These are phyloP conservation scores for Colletotrichum chrysophilum DNA, from an alignment of 2,329 filamentous ascomycete species.

Conservation along the genomic window DNA sequence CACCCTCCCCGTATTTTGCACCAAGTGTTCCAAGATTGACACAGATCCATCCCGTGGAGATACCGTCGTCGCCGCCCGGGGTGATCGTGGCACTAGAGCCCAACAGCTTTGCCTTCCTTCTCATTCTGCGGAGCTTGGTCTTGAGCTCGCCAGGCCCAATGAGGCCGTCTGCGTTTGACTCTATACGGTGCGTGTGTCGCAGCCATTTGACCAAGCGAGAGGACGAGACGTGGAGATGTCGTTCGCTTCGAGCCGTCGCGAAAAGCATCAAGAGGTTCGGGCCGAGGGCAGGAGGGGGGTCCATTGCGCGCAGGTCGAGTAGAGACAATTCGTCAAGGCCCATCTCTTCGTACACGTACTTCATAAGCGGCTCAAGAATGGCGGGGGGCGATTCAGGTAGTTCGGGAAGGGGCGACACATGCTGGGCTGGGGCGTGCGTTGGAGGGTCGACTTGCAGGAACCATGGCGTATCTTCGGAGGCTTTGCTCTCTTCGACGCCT, in stretches of 20 bases:
- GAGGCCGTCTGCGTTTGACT: conserved; percentile 83
- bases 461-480: conserved; percentile 67
- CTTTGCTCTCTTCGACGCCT: neutral
- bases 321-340: conserved; percentile 83
- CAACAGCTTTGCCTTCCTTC: conserved; percentile 80
- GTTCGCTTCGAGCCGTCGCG: conserved; percentile 88
- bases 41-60: conserved; percentile 95
- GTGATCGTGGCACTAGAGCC: conserved; percentile 72
- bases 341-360: conserved; percentile 82
- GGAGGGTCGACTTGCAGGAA: conserved; percentile 79
- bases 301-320: conserved; percentile 82
- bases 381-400: conserved; percentile 72
- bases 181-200: conserved; percentile 72
- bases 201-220: conserved; percentile 91
- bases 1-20: conserved; percentile 51
- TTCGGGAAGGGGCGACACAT: conserved; percentile 53
- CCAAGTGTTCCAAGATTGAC: conserved; percentile 82
- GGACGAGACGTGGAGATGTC: conserved; percentile 89
- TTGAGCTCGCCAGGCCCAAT: conserved; percentile 92
- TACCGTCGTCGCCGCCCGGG: conserved; percentile 77
- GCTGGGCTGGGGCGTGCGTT: conserved; percentile 53
- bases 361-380: conserved; percentile 73
- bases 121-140: conserved; percentile 80
- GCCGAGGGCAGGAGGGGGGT: conserved; percentile 87
- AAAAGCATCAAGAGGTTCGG: conserved; percentile 92